Base-by-base conservation (phyloP, 768 basidiomycete species). In the Amanita polypyramis region DNA sequence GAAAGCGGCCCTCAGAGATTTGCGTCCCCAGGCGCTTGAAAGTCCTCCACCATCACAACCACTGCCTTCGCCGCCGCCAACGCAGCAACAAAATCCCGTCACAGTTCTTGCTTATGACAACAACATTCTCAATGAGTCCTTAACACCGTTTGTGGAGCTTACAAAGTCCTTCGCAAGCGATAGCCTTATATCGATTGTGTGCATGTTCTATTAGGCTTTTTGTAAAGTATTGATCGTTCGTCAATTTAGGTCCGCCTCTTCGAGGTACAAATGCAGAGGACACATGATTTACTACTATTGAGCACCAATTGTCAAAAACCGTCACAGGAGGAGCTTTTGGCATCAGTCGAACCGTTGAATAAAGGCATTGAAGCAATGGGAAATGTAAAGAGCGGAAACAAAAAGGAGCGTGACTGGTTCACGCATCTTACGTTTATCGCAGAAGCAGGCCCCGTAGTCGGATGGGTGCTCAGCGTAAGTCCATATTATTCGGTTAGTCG, bases 391-490 rank as follows among this genome's bases (percentile, higher is more conserved):
- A 92, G 95, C 52, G 77, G 80, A 30, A 82, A 82, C 52, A 68
- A 87, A 52, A 79, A 82, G 60, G 83, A 86, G 46, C 73, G 85
- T 47, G 85, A 91, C 39, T 93, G 86, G 82, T 79, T 76, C 56
- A 80, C 77, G 36, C 90, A 94, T 59, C 69, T 97, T 20, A 80
- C 77, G 25, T 76, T 81, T 20, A 70, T 96, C n/a, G 77, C 82
- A 2, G 93, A 94, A 58, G 90, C 87, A 15, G 82, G 79, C 0
- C 74, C 85, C 4, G 79, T 74, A 15, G 79, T 90, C 52, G 94
- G 84, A 19, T 99, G 96, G 96, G 80, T 98, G 36, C 74, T 81
- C 27, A 70, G 79, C 43, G 94, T 94, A 56, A 62, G 89, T 70
- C 34, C 19, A 14, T 17, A 14, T 19, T 8, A n/a, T 23, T n/a